Conservation (phyloP, 305 asterid genomes). For the Striga hermonthica region DNA sequence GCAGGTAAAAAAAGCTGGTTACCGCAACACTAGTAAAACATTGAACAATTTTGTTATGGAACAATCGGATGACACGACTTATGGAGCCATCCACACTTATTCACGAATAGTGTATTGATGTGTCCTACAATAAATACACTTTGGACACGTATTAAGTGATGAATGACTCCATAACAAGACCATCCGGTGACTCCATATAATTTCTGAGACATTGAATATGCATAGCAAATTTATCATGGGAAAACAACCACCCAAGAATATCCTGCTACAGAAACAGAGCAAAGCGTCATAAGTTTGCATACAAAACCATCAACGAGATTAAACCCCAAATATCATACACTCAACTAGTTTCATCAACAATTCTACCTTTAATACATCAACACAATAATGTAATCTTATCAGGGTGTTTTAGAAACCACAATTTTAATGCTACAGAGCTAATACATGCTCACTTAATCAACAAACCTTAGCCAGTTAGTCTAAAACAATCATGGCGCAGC, state of each 20-base stretch:
- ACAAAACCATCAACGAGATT: background rate
- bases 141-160: too few species aligned
- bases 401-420: constrained; percentile 22
- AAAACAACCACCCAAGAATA: background rate
- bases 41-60: too few species aligned
- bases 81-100: too few species aligned
- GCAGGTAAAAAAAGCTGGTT: too few species aligned
- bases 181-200: too few species aligned
- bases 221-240: background rate
- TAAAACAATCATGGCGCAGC: too few species aligned
- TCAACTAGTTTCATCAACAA: background rate
- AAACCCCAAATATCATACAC: background rate
- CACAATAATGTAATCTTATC: constrained; percentile 28
- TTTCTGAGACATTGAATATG: background rate
- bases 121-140: too few species aligned
- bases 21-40: too few species aligned
- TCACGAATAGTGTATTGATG: too few species aligned
- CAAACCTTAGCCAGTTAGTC: constrained; percentile 30
- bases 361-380: background rate
- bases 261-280: background rate
- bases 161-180: too few species aligned
- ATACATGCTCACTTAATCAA: constrained; percentile 28
- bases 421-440: constrained; percentile 29
- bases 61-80: too few species aligned
- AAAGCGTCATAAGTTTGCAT: background rate